Evolutionary conservation across 192 early-diverging fungal species (phyloP).

Genomic region (Coemansia sp.): DNA sequence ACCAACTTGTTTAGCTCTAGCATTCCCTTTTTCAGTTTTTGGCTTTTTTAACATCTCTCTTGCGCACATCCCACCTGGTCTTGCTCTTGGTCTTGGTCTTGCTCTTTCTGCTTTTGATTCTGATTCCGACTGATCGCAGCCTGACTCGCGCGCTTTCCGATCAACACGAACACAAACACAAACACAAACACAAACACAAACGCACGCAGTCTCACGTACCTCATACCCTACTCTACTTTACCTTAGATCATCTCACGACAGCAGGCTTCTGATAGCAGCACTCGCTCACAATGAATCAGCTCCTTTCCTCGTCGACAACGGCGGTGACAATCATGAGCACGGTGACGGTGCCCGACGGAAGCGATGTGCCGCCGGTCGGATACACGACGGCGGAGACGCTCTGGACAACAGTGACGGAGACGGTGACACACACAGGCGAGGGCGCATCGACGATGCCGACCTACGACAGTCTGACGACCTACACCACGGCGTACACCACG

Average conservation of each 20-base stretch:
- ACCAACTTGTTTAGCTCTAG: not conserved
- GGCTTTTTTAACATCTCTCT: not conserved
- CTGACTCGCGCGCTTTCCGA: too few species aligned
- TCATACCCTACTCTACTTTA: not conserved
- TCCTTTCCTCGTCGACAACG: slow-evolving; percentile 28
- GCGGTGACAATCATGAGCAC: slow-evolving; percentile 25
- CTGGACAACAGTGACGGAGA: slow-evolving; percentile 31
- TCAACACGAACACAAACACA: too few species aligned
- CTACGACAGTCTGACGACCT: slow-evolving; percentile 31
- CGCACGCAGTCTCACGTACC: too few species aligned
- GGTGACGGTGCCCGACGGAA: slow-evolving; percentile 11
- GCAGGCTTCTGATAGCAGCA: not conserved
- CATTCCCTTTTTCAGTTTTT: not conserved
- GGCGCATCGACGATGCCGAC: slow-evolving; percentile 13
- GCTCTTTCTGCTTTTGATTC: too few species aligned
- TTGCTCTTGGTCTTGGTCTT: not conserved
- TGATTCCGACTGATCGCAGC: too few species aligned
- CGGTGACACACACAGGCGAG: slow-evolving; percentile 9
- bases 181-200: too few species aligned
- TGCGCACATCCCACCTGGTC: not conserved
- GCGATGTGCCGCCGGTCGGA: slow-evolving; percentile 10
- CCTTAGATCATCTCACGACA: not conserved
- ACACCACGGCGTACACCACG: slow-evolving; percentile 34
- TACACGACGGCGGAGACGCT: slow-evolving; percentile 25
- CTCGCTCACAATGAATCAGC: not conserved